These are phyloP conservation scores for Vicia sativa DNA, from an alignment of 306 rosid genomes.

Conservation along the genomic window DNA sequence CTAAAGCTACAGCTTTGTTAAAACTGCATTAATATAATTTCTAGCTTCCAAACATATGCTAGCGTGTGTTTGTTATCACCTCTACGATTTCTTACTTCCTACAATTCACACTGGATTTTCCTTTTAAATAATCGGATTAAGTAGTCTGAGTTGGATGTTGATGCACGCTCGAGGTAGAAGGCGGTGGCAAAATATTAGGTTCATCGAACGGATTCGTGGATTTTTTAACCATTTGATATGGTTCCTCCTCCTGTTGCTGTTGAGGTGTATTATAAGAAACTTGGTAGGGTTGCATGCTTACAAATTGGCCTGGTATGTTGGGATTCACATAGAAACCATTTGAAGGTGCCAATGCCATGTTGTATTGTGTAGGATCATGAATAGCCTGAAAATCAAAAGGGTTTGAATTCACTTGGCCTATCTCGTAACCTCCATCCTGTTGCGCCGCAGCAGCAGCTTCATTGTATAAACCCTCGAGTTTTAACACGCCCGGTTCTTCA, in stretches of 20 bases:
- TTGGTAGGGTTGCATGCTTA: conserved; percentile 25
- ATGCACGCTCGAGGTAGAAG: not conserved
- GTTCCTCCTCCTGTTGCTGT: conserved; percentile 35
- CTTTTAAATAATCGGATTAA: not conserved
- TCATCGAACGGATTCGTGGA: conserved; percentile 44
- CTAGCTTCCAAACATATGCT: not conserved
- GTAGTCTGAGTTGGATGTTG: conserved; percentile 25
- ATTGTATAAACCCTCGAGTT: not conserved
- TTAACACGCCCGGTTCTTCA: conserved; percentile 8
- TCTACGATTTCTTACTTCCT: not conserved
- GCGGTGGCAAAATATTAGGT: conserved; percentile 4
- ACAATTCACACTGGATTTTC: not conserved
- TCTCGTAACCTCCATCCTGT: conserved; percentile 27
- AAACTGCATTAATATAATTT: not conserved
- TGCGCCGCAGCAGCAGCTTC: conserved; percentile 4
- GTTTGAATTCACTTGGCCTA: conserved; percentile 27
- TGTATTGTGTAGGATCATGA: not conserved
- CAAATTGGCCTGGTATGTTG: conserved; percentile 2
- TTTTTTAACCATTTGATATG: conserved; percentile 8
- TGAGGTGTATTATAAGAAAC: conserved; percentile 31
- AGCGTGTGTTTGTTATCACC: not conserved
- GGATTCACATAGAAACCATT: not conserved
- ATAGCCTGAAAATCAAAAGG: conserved; percentile 40
- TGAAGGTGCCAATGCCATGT: not conserved
- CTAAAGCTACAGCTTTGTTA: not conserved